phyloP scores from a whole-genome alignment of 108 stramenopile genomes.

The Cyclotella distinguenda region DNA sequence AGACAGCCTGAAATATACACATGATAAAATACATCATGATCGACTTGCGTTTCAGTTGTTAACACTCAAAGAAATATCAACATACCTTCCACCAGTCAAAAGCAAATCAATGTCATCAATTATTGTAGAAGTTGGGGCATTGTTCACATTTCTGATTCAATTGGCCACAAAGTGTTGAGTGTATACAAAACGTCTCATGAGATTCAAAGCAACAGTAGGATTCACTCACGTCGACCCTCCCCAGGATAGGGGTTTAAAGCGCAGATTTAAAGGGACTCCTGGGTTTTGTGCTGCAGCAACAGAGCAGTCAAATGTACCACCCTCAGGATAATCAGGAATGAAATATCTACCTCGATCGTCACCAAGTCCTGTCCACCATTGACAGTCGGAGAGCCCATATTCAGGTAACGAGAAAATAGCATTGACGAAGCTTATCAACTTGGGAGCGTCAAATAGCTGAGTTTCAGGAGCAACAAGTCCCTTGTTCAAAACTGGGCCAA shows the following conservation, averaged over 20 bases:
- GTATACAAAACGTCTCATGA: neutral
- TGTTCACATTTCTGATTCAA: slow-evolving; percentile 9
- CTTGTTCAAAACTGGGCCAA: slow-evolving; percentile 39
- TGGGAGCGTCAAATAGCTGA: slow-evolving; percentile 36
- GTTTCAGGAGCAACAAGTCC: slow-evolving; percentile 56
- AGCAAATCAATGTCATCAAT: slow-evolving; percentile 45
- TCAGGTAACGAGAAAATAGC: slow-evolving; percentile 20
- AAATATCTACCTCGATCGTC: slow-evolving; percentile 3
- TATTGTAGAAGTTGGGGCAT: slow-evolving; percentile 3
- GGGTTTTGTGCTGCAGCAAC: neutral
- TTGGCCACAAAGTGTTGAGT: neutral
- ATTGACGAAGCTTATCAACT: slow-evolving; percentile 25
- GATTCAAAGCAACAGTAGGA: neutral
- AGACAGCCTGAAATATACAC: neutral
- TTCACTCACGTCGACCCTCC: no score
- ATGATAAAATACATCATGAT: neutral
- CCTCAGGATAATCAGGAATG: slow-evolving; percentile 25
- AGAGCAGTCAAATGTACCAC: slow-evolving; percentile 17
- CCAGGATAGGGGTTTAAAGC: slow-evolving; percentile 29
- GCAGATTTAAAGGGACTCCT: slow-evolving; percentile 14
- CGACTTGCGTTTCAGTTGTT: neutral
- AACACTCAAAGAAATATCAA: neutral
- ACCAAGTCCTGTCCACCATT: slow-evolving; percentile 31
- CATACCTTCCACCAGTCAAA: slow-evolving; percentile 42
- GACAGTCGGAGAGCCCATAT: slow-evolving; percentile 29